A percentile compares a stretch with the other conserved stretches of the same genome.
phyloP scores from a whole-genome alignment of 1,284 basidiomycete species.

The Puccinia coronata region DNA sequence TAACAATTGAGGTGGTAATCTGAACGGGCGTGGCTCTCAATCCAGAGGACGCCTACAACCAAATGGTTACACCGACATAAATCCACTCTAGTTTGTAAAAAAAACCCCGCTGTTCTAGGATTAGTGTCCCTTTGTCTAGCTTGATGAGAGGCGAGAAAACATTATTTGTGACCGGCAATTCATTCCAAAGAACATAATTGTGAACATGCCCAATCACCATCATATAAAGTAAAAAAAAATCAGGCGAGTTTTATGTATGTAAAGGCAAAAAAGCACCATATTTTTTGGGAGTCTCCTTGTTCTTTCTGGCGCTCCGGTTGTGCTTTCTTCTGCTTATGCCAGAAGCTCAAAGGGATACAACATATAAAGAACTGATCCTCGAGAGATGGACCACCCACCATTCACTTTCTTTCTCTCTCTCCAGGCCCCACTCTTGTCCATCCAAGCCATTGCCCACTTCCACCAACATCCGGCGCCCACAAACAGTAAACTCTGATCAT shows the following conservation, averaged over 20 bases:
- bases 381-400: neutral
- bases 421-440: neutral
- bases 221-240: neutral
- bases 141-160: neutral
- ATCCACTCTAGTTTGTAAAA: neutral
- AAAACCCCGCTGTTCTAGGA: neutral
- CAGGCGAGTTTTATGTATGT: neutral
- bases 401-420: neutral
- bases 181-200: neutral
- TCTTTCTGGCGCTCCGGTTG: neutral
- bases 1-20: neutral
- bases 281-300: neutral
- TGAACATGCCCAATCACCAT: neutral
- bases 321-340: neutral
- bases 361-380: neutral
- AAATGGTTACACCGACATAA: constrained; percentile 8
- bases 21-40: neutral
- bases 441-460: neutral
- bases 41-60: neutral
- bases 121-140: neutral
- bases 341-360: constrained; percentile 2
- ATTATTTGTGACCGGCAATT: constrained; percentile 10
- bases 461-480: too few species aligned
- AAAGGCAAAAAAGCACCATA: neutral
- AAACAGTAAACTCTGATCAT: too few species aligned